phyloP scores from a whole-genome alignment of 192 early-diverging fungal genomes.

The Borealophlyctis nickersoniae region DNA sequence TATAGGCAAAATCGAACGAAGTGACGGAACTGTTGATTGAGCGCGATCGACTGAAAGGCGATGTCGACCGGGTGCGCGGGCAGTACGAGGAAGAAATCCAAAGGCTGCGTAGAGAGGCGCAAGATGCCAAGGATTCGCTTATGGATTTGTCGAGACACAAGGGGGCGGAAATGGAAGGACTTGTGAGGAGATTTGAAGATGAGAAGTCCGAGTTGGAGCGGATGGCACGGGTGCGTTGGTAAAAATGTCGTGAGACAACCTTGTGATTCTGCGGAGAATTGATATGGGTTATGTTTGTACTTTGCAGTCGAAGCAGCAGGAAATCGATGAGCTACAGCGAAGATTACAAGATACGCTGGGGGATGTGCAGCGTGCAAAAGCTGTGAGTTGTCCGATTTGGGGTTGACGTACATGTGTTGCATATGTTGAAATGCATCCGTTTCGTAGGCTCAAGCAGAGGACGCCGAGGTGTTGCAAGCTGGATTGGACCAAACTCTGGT shows the following conservation, averaged over 20 bases:
- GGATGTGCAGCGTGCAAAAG: slow-evolving; percentile 21
- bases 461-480: slow-evolving; percentile 43
- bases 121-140: slow-evolving; percentile 71
- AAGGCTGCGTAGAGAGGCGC: slow-evolving; percentile 74
- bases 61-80: slow-evolving; percentile 73
- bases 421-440: slow-evolving; percentile 8
- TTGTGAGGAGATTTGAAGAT: slow-evolving; percentile 75
- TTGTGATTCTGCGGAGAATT: background rate
- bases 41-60: slow-evolving; percentile 77
- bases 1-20: slow-evolving; percentile 41
- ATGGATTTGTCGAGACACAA: slow-evolving; percentile 75
- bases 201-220: slow-evolving; percentile 82
- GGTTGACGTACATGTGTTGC: background rate
- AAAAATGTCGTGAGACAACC: background rate
- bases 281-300: background rate
- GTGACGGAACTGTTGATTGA: slow-evolving; percentile 86
- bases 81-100: slow-evolving; percentile 81
- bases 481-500: slow-evolving; percentile 55
- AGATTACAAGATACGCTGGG: slow-evolving; percentile 20
- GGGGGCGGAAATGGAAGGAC: slow-evolving; percentile 76
- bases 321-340: slow-evolving; percentile 23
- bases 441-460: slow-evolving; percentile 43
- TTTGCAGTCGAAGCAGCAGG: slow-evolving; percentile 26
- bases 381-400: slow-evolving; percentile 25
- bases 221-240: slow-evolving; percentile 10